Evolutionary conservation across 495 filamentous ascomycete genomes (phyloP).

Genomic region (Aspergillus nidulans): DNA sequence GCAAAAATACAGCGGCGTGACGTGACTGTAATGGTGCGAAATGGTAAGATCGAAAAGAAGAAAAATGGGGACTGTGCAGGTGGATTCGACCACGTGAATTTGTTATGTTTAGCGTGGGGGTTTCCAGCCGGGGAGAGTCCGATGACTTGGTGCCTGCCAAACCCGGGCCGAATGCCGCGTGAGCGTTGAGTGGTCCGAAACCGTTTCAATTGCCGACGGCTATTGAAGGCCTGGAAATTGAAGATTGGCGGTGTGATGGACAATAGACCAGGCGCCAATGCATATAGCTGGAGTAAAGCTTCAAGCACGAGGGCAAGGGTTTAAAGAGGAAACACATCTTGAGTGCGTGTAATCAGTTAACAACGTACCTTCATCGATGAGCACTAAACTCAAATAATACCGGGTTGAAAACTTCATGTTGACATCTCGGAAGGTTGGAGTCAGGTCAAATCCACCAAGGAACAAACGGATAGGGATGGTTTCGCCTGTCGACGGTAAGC

Average conservation of each 20-base stretch:
- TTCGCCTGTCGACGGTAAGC: conserved; percentile 58
- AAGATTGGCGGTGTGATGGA: conserved; percentile 5
- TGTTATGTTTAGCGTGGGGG: conserved; percentile 36
- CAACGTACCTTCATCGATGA: conserved; percentile 86
- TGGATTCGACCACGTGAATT: conserved; percentile 26
- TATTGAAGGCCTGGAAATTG: conserved; percentile 24
- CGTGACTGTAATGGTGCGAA: conserved; percentile 6
- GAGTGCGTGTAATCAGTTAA: conserved; percentile 7
- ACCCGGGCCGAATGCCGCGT: conserved; percentile 20
- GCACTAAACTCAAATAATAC: conserved; percentile 93
- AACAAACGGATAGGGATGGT: conserved; percentile 98
- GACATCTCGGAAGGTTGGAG: conserved; percentile 97
- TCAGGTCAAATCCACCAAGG: conserved; percentile 95
- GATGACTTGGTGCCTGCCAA: conserved; percentile 6
- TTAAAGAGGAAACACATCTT: conserved; percentile 4
- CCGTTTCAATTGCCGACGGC: conserved; percentile 35
- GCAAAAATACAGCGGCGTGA: not conserved
- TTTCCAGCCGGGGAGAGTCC: conserved; percentile 15
- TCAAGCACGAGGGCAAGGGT: not conserved
- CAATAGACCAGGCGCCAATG: conserved; percentile 12
- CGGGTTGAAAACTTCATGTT: conserved; percentile 99
- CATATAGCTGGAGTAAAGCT: conserved; percentile 2
- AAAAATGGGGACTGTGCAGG: conserved; percentile 16
- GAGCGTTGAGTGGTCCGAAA: conserved; percentile 16
- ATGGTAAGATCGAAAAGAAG: conserved; percentile 8